A percentile compares a stretch with the other conserved stretches of the same genome.
phyloP scores from a whole-genome alignment of 208 protist species.

The Leishmania major region DNA sequence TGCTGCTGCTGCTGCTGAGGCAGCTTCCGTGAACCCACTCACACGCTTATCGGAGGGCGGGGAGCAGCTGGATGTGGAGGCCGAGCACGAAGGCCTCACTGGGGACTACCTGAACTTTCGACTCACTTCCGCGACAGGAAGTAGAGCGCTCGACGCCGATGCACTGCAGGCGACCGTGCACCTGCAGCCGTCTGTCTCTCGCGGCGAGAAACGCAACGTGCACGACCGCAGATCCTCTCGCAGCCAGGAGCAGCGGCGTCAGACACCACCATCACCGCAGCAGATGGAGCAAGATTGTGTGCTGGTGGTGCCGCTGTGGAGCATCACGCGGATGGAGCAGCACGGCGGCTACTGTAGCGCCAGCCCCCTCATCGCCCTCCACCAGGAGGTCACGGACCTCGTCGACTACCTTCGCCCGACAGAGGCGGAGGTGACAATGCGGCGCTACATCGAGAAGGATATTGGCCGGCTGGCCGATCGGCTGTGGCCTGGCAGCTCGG shows the following conservation, averaged over 20 bases:
- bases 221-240: background rate
- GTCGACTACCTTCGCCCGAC: slow-evolving; percentile 80
- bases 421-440: slow-evolving; percentile 80
- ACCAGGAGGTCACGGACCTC: slow-evolving; percentile 86
- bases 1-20: background rate
- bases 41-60: background rate
- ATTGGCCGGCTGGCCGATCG: slow-evolving; percentile 51
- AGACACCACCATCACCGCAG: slow-evolving; percentile 5
- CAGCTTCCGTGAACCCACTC: background rate
- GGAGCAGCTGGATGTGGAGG: background rate
- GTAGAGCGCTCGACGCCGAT: slow-evolving; percentile 17
- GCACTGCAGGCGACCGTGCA: slow-evolving; percentile 49
- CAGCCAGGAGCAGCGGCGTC: slow-evolving; percentile 1
- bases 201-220: background rate
- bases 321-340: slow-evolving; percentile 33
- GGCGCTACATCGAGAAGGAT: slow-evolving; percentile 69
- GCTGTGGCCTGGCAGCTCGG: slow-evolving; percentile 78
- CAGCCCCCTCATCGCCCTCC: slow-evolving; percentile 69
- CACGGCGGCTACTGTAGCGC: slow-evolving; percentile 55
- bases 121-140: slow-evolving; percentile 1
- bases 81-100: slow-evolving; percentile 36
- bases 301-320: slow-evolving; percentile 47
- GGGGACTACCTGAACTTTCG: slow-evolving; percentile 66
- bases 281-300: background rate
- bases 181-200: background rate